These are phyloP conservation scores for Hanseniaspora lachancei DNA, from an alignment of 805 yeast species.

Conservation along the genomic window DNA sequence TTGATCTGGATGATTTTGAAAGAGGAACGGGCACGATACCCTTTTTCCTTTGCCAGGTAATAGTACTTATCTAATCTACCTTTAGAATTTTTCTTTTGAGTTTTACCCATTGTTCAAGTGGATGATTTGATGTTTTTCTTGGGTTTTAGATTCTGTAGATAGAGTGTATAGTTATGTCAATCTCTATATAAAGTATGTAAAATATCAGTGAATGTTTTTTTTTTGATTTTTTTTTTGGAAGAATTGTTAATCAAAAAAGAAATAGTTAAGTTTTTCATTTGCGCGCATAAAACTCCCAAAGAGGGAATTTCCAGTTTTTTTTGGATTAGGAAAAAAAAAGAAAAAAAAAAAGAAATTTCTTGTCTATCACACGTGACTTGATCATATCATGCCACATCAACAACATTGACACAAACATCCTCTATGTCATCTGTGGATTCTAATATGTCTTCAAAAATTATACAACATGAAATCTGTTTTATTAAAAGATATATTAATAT, in stretches of 20 bases:
- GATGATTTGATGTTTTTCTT: background rate
- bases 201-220: conserved; percentile 10
- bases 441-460: too few relatives aligned
- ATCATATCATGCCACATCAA: too few relatives aligned
- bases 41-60: conserved; percentile 91
- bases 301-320: background rate
- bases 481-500: too few relatives aligned
- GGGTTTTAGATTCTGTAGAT: background rate
- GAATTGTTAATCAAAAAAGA: background rate
- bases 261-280: background rate
- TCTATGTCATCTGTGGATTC: too few relatives aligned
- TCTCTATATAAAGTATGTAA: conserved; percentile 3
- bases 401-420: too few relatives aligned
- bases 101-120: conserved; percentile 55
- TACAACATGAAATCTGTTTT: too few relatives aligned
- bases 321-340: background rate
- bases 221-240: background rate
- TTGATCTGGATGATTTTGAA: conserved; percentile 89
- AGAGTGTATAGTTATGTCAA: background rate
- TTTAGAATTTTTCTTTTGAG: conserved; percentile 89
- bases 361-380: background rate
- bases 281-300: background rate
- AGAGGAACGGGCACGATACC: conserved; percentile 97
- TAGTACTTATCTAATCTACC: conserved; percentile 99
- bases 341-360: background rate